Evolutionary conservation across 116 monocot genomes (phyloP), one percentile per base, ranked within the genome.

Genomic region (Posidonia oceanica): DNA sequence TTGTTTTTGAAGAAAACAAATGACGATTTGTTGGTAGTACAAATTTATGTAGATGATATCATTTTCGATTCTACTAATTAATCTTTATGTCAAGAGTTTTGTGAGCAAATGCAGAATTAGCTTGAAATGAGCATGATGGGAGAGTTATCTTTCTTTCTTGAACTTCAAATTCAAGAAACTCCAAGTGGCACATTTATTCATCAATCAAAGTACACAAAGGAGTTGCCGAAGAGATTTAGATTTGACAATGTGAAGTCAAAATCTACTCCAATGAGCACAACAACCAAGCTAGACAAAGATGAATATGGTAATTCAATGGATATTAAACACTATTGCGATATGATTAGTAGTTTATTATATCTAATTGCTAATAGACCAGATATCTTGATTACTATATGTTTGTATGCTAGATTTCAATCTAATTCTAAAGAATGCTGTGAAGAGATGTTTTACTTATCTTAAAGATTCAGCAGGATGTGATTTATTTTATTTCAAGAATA

Each of bases 1-100:
- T 16, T 66, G 16, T 39, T 66, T 37, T 39, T 42, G 5, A 66
- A 40, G 0, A 44, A 36, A 15, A 41, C 5, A 37, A 29, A 29
- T 29, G 1, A 66, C 41, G 66, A 42, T 66, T 11, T 66, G 11
- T 15, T 66, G 13, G 3, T 66, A 41, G 66, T 66, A 3, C 6
- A 66, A 66, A 66, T 66, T 12, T 66, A 66, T 66, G 39, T 42
- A 42, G 42, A 66, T 66, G 66, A 66, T 42, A 66, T 66, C 18
- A 39, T 66, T 42, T 66, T 66, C 40, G 39, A 18, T 13, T 38
- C 39, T n/a, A 41, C 40, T 41, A 66, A 39, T 44, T 2, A 66
- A 15, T 2, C 11, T 41, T 15, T 66, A 2, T 66, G 40, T 17
- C 5, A 15, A 41, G 2, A 66, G 7, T 66, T 40, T 66, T 36